Conservation (phyloP, 495 filamentous ascomycete genomes). For the Trichocladium antarcticum region DNA sequence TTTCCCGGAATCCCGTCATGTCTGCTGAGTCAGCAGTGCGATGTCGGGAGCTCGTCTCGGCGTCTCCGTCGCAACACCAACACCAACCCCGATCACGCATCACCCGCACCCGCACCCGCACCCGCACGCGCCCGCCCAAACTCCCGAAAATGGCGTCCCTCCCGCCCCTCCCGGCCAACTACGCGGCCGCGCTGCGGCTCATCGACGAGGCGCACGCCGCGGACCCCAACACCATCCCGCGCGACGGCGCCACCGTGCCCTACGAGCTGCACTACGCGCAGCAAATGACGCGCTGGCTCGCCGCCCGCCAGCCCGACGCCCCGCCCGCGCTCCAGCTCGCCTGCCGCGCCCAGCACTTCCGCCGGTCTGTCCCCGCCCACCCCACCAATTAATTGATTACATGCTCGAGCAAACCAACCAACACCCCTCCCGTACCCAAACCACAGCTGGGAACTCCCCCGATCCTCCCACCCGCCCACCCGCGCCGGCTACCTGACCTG, state of each 20-base stretch:
- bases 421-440: background rate
- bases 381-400: background rate
- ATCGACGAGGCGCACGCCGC: slow-evolving; percentile 64
- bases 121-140: background rate
- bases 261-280: slow-evolving; percentile 73
- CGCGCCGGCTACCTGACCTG: slow-evolving; percentile 63
- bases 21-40: too few species aligned
- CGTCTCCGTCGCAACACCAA: background rate
- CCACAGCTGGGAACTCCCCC: slow-evolving; percentile 64
- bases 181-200: slow-evolving; percentile 39
- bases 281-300: slow-evolving; percentile 63
- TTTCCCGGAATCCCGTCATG: too few species aligned
- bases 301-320: slow-evolving; percentile 42
- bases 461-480: slow-evolving; percentile 54
- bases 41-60: too few species aligned
- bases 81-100: background rate
- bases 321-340: slow-evolving; percentile 57
- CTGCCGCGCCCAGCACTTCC: slow-evolving; percentile 70
- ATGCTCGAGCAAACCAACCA: too few species aligned
- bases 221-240: slow-evolving; percentile 46
- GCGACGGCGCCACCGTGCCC: slow-evolving; percentile 33
- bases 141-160: slow-evolving; percentile 19
- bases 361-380: slow-evolving; percentile 20
- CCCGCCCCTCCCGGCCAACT: slow-evolving; percentile 19
- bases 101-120: background rate